Conservation (phyloP, 305 asterid species). For the Fraxinus nigra region DNA sequence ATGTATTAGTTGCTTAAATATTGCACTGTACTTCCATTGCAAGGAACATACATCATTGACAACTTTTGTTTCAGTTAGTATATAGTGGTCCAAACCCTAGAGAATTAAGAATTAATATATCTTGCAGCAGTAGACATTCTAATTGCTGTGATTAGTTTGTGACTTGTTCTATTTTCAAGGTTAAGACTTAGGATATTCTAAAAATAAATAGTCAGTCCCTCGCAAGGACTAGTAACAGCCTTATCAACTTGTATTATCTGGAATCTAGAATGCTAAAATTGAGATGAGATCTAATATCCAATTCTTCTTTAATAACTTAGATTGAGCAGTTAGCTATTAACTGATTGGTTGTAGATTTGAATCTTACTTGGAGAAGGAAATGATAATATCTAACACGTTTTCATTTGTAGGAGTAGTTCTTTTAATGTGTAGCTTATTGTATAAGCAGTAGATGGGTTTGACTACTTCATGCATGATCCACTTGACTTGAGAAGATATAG, state of each 20-base stretch:
- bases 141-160: neutral
- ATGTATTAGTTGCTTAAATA: neutral
- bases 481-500: neutral
- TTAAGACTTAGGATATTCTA: neutral
- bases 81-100: neutral
- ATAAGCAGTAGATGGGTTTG: neutral
- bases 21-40: neutral
- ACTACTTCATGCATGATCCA: neutral
- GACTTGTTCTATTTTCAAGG: neutral
- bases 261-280: neutral
- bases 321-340: neutral
- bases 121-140: neutral
- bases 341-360: neutral
- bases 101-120: neutral
- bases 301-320: neutral
- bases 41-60: neutral
- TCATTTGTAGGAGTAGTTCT: neutral
- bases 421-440: neutral
- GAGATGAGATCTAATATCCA: neutral
- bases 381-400: neutral
- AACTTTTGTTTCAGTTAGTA: neutral
- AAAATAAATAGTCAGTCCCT: neutral
- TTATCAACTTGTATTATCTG: neutral
- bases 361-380: neutral
- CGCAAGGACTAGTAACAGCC: neutral